Evolutionary conservation across 441 rosid genomes (phyloP).

Genomic region (Pelargonium australe): DNA sequence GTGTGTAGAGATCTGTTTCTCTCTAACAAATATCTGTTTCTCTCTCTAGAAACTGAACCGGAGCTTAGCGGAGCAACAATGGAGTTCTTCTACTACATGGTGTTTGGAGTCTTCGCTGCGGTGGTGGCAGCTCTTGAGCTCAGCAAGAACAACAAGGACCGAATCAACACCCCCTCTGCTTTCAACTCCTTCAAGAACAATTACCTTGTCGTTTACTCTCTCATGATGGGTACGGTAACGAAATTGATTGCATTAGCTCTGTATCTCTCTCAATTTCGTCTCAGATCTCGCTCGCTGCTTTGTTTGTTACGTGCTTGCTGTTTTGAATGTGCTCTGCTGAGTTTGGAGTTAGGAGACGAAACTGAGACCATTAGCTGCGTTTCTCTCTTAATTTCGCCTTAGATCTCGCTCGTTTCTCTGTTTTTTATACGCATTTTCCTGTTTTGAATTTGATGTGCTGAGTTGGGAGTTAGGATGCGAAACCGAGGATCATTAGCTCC

Average conservation of each 20-base stretch:
- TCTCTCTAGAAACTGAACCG: background rate
- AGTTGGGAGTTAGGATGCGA: background rate
- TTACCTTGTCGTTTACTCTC: conserved; percentile 70
- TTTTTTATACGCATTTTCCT: background rate
- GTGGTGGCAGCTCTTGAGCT: conserved; percentile 56
- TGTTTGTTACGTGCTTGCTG: background rate
- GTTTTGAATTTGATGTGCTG: background rate
- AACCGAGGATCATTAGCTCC: background rate
- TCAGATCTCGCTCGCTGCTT: background rate
- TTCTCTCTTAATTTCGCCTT: background rate
- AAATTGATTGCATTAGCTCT: background rate
- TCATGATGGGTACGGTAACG: conserved; percentile 61
- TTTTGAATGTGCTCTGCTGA: background rate
- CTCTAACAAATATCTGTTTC: background rate
- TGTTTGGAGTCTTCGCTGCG: conserved; percentile 50
- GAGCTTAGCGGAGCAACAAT: conserved; percentile 24
- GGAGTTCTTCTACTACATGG: conserved; percentile 57
- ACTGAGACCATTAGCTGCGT: background rate
- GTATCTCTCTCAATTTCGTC: background rate
- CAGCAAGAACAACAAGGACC: conserved; percentile 55
- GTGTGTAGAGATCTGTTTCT: background rate
- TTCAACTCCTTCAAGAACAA: conserved; percentile 77
- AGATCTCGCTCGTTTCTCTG: background rate
- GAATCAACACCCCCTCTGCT: conserved; percentile 55
- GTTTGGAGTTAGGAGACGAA: background rate